phyloP scores from a whole-genome alignment of 2,329 filamentous ascomycete species.

The Tympanopsis confertula region DNA sequence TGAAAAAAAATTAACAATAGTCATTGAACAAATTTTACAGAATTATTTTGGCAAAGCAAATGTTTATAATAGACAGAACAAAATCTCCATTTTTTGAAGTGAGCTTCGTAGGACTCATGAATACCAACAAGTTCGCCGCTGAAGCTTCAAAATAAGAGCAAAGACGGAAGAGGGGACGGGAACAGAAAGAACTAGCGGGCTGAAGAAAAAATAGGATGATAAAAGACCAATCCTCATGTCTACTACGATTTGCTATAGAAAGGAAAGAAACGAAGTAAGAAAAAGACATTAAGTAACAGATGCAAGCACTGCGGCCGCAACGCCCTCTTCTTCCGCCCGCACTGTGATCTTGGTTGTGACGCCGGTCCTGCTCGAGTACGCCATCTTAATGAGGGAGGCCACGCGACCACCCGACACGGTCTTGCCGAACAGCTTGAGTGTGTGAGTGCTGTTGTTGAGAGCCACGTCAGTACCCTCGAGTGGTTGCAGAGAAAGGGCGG shows the following conservation, averaged over 20 bases:
- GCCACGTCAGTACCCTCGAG: slow-evolving; percentile 89
- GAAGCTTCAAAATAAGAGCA: slow-evolving; percentile 3
- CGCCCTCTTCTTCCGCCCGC: slow-evolving; percentile 81
- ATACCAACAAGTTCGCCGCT: no score
- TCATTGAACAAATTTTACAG: no score
- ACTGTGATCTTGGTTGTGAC: slow-evolving; percentile 94
- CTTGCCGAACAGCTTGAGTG: slow-evolving; percentile 91
- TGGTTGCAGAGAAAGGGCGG: slow-evolving; percentile 79
- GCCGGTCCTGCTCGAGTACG: slow-evolving; percentile 80
- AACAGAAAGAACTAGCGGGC: slow-evolving; percentile 4
- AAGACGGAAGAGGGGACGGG: slow-evolving; percentile 4
- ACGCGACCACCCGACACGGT: slow-evolving; percentile 83
- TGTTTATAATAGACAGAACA: no score
- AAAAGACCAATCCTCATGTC: no score
- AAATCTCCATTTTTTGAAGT: no score
- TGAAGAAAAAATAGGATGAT: slow-evolving; percentile 3
- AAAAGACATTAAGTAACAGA: slow-evolving; percentile 57
- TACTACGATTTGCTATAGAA: background rate
- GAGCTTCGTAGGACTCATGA: no score
- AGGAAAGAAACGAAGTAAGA: background rate
- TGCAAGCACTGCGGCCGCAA: slow-evolving; percentile 73
- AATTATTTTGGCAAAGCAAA: no score
- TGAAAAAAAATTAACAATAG: no score
- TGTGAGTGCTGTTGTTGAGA: slow-evolving; percentile 79
- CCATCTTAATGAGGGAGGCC: slow-evolving; percentile 81